Percentiles rank a stretch among this genome's conserved stretches.
phyloP scores from a whole-genome alignment of 2,329 filamentous ascomycete genomes.

The Fusarium sulawesiense region DNA sequence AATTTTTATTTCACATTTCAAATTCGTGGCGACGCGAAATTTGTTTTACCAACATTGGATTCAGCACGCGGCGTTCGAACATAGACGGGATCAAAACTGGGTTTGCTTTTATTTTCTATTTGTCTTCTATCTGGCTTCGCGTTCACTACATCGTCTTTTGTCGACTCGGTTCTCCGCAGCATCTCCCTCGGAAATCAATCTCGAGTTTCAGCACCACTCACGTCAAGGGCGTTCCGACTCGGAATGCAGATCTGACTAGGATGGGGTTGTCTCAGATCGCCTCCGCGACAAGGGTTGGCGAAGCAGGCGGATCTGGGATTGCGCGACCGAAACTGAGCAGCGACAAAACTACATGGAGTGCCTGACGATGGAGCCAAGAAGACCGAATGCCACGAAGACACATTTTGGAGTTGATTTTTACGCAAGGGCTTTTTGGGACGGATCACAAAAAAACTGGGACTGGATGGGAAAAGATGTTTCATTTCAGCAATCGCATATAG shows the following conservation, averaged over 20 bases:
- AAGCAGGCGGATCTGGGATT: constrained; percentile 10
- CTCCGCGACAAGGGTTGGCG: constrained; percentile 24
- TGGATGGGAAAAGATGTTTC: constrained; percentile 43
- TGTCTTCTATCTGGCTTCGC: constrained; percentile 13
- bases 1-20: constrained; percentile 20
- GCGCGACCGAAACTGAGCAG: constrained; percentile 18
- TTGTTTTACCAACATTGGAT: constrained; percentile 28
- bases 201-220: constrained; percentile 25
- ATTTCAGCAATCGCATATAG: constrained; percentile 47
- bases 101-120: constrained; percentile 37
- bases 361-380: constrained; percentile 4
- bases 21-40: constrained; percentile 22
- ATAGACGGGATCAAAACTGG: constrained; percentile 47
- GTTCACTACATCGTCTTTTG: constrained; percentile 20
- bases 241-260: constrained; percentile 48
- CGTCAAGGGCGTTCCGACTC: constrained; percentile 39
- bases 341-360: constrained; percentile 7
- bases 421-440: constrained; percentile 39
- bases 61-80: constrained; percentile 49
- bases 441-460: constrained; percentile 45
- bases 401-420: constrained; percentile 30
- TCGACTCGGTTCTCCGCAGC: constrained; percentile 10
- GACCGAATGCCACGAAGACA: constrained; percentile 30
- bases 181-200: constrained; percentile 20
- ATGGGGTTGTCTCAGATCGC: constrained; percentile 50